Evolutionary conservation across 2,329 filamentous ascomycete species (phyloP).

Genomic region (Calonectria pseudoreteaudii): DNA sequence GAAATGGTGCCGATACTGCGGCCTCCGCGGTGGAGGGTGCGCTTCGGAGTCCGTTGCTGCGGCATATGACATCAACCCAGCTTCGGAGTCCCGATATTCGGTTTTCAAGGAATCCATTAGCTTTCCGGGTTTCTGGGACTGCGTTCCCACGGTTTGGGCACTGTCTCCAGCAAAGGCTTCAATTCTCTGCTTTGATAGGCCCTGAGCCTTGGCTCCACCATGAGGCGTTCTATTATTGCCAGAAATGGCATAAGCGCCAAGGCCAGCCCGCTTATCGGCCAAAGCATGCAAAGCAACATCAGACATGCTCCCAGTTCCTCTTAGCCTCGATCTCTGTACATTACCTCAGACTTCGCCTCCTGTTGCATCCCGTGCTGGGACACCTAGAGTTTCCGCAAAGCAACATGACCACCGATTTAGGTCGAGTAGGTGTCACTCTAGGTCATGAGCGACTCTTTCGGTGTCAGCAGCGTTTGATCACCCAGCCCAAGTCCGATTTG

Average conservation of each 20-base stretch:
- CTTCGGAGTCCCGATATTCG: background rate
- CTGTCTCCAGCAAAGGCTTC: background rate
- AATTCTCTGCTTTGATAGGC: background rate
- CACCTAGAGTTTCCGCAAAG: background rate
- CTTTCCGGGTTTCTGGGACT: background rate
- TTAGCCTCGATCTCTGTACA: background rate
- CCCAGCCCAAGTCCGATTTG: background rate
- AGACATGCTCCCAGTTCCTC: background rate
- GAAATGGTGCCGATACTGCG: background rate
- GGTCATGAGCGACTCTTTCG: background rate
- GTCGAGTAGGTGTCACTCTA: background rate
- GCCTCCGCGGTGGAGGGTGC: background rate
- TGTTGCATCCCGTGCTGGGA: background rate
- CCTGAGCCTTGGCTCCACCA: background rate
- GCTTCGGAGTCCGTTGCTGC: background rate
- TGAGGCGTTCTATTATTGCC: background rate
- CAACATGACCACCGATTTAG: background rate
- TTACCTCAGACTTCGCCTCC: background rate
- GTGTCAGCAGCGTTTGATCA: slow-evolving; percentile 27
- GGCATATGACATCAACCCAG: background rate
- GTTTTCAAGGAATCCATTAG: background rate
- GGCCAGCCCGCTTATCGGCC: background rate
- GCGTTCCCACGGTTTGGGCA: background rate
- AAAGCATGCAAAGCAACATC: slow-evolving; percentile 6
- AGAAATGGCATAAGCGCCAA: slow-evolving; percentile 4